Base-by-base conservation (phyloP, 2,329 filamentous ascomycete genomes). In the Sporothrix luriei region DNA sequence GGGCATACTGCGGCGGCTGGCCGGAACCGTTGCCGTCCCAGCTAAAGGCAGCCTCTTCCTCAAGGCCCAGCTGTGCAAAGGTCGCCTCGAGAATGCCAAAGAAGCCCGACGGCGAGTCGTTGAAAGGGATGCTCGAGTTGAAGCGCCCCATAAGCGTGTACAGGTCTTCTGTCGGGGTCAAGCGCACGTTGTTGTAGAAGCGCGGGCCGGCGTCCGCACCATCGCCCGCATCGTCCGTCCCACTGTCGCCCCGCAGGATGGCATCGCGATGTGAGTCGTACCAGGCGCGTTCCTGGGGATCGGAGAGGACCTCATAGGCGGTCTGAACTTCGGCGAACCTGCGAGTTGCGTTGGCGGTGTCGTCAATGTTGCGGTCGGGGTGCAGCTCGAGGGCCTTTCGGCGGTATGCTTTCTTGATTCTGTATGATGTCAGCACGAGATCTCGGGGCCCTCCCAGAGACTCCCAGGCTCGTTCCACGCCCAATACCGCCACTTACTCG, bases 231-330 rank as follows among this genome's bases (percentile, higher is more conserved):
- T 74, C 76, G 57, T 79, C 79, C 33, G 79, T 75, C 43, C 78
- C 78, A 54, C 80, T 82, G 43, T 88, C 87, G 51, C 90, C 90
- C 40, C 87, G 86, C 72, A 98, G 82, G 72, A 98, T 96, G 66
- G 91, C 89, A 74, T 93, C 90, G 71, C 93, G 90, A 77, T 99
- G 95, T 2, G 93, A 93, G 80, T 99, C 94, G 81, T 99, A 99
- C 95, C 95, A 99, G 43, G 94, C 91, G 74, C 95, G 88, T 79
- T 99, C 95, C 78, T 99, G 94, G 13, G 93, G 89, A 78, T 99
- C 95, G 1, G 94, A 97, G 0, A 99, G 86, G n/a, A 99, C 88
- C 78, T 98, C 93, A 78, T 99, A 97, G 61, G 95, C 95, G 48
- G 93, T 87, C 78, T 97, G 94, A 38, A 98, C 85, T 77, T 97